Evolutionary conservation across 192 early-diverging fungal species (phyloP), one percentile per base, ranked within the genome.

Genomic region (Phycomyces blakesleeanus): DNA sequence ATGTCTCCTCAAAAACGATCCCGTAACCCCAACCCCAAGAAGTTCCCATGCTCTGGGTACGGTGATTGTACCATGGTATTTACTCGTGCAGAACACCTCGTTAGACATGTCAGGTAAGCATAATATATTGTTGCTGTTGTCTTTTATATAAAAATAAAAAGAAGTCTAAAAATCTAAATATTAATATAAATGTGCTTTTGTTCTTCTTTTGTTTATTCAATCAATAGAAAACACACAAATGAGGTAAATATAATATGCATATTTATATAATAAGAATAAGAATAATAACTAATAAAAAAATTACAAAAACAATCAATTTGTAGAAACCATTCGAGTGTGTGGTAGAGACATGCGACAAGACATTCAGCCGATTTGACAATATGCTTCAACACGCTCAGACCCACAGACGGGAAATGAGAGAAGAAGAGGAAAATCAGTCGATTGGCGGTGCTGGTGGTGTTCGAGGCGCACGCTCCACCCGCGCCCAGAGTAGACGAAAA

Each of bases 381-480:
- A 89, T 89, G 87, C 84, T 89, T 71, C 87, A 89, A 69, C 87
- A 89, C 55, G 85, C 85, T 11, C 83, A 85, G 41, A 89, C 84
- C 49, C 87, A 89, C 62, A 57, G 26, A 62, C 68, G 65, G 29
- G 29, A 34, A 34, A 34, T 34, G 29, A 34, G 29, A 34, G 29
- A 34, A 7, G 29, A 34, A 7, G 29, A 34, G 2, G 29, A 52
- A 49, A 64, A 39, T 38, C 56, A 58, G n/a, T 58, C 38, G 56
- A 58, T 58, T 25, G n/a, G 34, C 11, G 18, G 51, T 51, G 18
- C 6, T 51, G 18, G 51, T 51, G 18, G 24, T 25, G 51, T 25
- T 25, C 29, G 29, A 34, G 29, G 29, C 29, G 29, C 29, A 34
- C 29, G 29, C 29, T 34, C 29, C 29, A 34, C 29, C 29, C 29